These are phyloP conservation scores for Leccinum rimulosum DNA, from an alignment of 768 basidiomycete genomes.

Conservation along the genomic window DNA sequence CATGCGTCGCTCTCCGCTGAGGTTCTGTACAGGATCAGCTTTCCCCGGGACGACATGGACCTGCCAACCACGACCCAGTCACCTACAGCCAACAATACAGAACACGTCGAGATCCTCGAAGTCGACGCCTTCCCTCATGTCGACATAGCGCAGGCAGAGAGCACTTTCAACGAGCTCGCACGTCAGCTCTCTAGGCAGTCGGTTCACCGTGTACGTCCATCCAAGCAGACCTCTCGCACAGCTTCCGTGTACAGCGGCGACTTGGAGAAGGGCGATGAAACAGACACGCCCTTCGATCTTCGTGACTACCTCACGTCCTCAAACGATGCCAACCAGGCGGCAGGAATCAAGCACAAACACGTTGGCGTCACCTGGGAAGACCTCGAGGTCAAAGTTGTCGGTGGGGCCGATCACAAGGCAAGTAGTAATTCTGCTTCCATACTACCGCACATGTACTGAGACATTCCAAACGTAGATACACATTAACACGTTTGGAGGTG, in stretches of 20 bases:
- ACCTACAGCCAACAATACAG: neutral
- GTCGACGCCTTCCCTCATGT: slow-evolving; percentile 36
- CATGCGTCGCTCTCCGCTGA: neutral
- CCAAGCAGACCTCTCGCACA: slow-evolving; percentile 22
- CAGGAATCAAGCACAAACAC: slow-evolving; percentile 71
- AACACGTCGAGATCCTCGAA: slow-evolving; percentile 22
- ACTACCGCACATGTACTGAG: neutral
- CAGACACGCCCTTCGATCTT: slow-evolving; percentile 51
- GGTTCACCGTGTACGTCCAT: neutral
- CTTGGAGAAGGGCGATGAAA: slow-evolving; percentile 40
- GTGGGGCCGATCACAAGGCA: slow-evolving; percentile 57
- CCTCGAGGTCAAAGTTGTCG: slow-evolving; percentile 59
- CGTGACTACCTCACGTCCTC: slow-evolving; percentile 65
- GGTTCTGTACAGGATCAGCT: neutral
- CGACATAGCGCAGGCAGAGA: slow-evolving; percentile 49
- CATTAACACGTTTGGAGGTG: slow-evolving; percentile 59
- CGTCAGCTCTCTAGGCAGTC: slow-evolving; percentile 33
- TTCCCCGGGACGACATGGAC: slow-evolving; percentile 7
- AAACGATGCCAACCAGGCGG: slow-evolving; percentile 61
- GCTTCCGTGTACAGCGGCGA: slow-evolving; percentile 32
- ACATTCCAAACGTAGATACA: slow-evolving; percentile 37
- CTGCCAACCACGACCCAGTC: neutral
- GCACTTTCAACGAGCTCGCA: slow-evolving; percentile 54
- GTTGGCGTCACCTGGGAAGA: slow-evolving; percentile 76
- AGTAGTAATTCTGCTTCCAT: slow-evolving; percentile 12